These are phyloP conservation scores for Vicia villosa DNA, from an alignment of 306 rosid genomes.

Conservation along the genomic window DNA sequence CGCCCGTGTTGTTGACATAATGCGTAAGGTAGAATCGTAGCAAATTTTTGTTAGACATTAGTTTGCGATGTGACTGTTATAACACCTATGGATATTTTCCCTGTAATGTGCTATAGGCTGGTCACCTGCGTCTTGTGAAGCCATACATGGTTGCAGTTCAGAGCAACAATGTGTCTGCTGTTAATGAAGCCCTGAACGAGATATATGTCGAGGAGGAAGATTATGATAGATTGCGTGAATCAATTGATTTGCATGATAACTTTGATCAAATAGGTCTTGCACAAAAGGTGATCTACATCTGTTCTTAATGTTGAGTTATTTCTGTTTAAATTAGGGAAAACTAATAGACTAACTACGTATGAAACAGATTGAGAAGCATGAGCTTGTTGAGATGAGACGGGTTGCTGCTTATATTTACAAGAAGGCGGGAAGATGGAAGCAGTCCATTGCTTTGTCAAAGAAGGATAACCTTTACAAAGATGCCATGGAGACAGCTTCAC, in stretches of 20 bases:
- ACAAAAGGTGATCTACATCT: constrained; percentile 69
- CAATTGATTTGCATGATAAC: constrained; percentile 96
- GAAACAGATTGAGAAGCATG: constrained; percentile 92
- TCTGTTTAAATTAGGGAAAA: constrained; percentile 28
- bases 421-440: constrained; percentile 99
- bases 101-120: constrained; percentile 62
- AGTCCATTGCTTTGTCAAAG: constrained; percentile 98
- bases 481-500: constrained; percentile 99
- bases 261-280: constrained; percentile 99
- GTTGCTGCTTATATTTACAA: constrained; percentile 99
- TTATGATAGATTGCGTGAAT: constrained; percentile 95
- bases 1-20: constrained; percentile 94
- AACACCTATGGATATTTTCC: constrained; percentile 19
- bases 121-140: constrained; percentile 94
- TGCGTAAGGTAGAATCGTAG: constrained; percentile 73
- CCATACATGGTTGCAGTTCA: constrained; percentile 99
- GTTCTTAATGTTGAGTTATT: constrained; percentile 25
- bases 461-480: constrained; percentile 98
- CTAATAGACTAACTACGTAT: constrained; percentile 42
- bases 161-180: constrained; percentile 98
- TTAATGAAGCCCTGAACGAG: constrained; percentile 95
- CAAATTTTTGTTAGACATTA: constrained; percentile 7
- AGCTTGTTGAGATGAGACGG: constrained; percentile 98
- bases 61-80: neutral
- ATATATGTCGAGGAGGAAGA: constrained; percentile 99